Evolutionary conservation across 2,329 filamentous ascomycete species (phyloP).

Genomic region (Colletotrichum sp.): DNA sequence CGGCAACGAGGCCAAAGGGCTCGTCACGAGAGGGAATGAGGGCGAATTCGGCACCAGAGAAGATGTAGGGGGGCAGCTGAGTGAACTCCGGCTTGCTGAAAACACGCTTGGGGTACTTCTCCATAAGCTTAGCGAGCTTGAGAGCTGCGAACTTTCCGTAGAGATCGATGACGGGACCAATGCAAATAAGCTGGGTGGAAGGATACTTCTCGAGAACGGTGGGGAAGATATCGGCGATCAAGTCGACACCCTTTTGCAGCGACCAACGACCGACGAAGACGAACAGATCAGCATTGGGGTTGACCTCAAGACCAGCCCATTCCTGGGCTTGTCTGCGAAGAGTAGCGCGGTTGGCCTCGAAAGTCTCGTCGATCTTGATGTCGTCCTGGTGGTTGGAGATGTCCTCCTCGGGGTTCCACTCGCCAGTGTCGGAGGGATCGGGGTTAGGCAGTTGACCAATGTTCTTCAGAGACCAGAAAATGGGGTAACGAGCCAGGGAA

Average conservation of each 20-base stretch:
- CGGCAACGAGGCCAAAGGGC: slow-evolving; percentile 71
- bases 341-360: slow-evolving; percentile 57
- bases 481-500: slow-evolving; percentile 69
- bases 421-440: slow-evolving; percentile 67
- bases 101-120: slow-evolving; percentile 68
- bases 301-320: slow-evolving; percentile 68
- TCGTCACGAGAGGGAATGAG: slow-evolving; percentile 73
- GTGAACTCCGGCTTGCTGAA: slow-evolving; percentile 74
- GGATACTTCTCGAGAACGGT: slow-evolving; percentile 64
- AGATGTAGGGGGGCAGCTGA: slow-evolving; percentile 68
- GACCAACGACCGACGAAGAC: slow-evolving; percentile 75
- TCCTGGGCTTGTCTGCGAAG: slow-evolving; percentile 67
- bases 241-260: slow-evolving; percentile 71
- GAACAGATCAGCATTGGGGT: slow-evolving; percentile 67
- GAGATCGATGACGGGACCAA: slow-evolving; percentile 71
- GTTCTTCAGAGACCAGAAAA: slow-evolving; percentile 70
- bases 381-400: slow-evolving; percentile 42
- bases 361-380: slow-evolving; percentile 58
- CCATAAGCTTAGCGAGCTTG: slow-evolving; percentile 69
- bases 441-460: slow-evolving; percentile 70
- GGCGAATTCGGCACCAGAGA: slow-evolving; percentile 71
- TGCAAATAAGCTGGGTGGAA: slow-evolving; percentile 65
- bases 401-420: slow-evolving; percentile 58
- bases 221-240: slow-evolving; percentile 72
- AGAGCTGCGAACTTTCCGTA: slow-evolving; percentile 72